Conservation (phyloP, 169 alveolate genomes). For the Eimeria zaria region DNA sequence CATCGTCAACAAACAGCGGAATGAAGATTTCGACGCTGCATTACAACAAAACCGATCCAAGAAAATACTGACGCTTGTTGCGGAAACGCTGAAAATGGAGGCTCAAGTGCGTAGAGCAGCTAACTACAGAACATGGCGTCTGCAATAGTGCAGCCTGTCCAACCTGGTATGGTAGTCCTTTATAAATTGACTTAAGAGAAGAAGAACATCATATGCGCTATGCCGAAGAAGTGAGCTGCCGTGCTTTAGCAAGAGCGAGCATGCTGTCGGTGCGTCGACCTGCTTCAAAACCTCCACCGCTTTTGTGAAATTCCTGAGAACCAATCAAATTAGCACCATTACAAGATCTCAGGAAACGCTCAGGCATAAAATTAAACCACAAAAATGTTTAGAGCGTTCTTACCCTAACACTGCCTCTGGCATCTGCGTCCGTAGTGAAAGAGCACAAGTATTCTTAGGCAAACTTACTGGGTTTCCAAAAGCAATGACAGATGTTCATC, state of each 20-base stretch:
- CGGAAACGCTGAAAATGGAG: background rate
- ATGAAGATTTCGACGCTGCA: slow-evolving; percentile 81
- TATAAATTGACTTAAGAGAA: slow-evolving; percentile 50
- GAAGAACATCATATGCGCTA: slow-evolving; percentile 75
- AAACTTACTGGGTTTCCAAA: slow-evolving; percentile 36
- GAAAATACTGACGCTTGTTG: background rate
- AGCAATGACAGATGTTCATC: slow-evolving; percentile 80
- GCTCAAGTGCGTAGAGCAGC: slow-evolving; percentile 6
- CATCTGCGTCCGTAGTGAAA: background rate
- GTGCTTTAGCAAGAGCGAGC: slow-evolving; percentile 80
- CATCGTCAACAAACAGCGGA: slow-evolving; percentile 80
- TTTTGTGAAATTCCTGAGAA: slow-evolving; percentile 30
- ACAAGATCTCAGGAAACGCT: background rate
- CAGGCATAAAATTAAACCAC: background rate
- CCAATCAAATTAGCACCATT: background rate
- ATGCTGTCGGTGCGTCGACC: slow-evolving; percentile 82
- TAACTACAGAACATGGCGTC: background rate
- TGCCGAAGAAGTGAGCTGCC: slow-evolving; percentile 72
- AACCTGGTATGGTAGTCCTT: slow-evolving; percentile 77
- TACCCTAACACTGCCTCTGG: background rate
- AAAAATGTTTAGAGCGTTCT: background rate
- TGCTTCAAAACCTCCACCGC: slow-evolving; percentile 77
- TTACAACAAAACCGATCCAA: background rate
- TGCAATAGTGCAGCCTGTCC: background rate
- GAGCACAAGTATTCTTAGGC: background rate